Conservation (phyloP, 208 protist species). For the Kentomonas sorsogonicus region DNA sequence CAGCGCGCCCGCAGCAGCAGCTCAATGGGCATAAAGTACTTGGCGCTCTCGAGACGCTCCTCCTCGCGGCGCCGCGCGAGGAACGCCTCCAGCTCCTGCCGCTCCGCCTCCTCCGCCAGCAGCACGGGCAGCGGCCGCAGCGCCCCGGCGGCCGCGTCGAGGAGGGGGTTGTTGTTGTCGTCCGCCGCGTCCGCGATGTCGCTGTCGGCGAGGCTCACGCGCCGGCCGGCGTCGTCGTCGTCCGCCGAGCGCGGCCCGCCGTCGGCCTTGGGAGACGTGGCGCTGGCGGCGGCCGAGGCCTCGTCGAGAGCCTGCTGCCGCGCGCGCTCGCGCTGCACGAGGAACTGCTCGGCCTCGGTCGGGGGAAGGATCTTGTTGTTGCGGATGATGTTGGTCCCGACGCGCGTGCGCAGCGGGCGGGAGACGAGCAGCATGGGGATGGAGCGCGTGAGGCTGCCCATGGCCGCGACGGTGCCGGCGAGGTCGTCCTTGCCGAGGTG, state of each 20-base stretch:
- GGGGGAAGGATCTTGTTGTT: constrained; percentile 39
- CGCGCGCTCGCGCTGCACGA: constrained; percentile 21
- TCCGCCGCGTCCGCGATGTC: neutral
- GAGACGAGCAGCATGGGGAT: constrained; percentile 51
- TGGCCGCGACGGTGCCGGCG: neutral
- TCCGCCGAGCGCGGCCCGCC: neutral
- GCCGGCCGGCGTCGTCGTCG: constrained; percentile 13
- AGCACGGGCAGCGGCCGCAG: constrained; percentile 35
- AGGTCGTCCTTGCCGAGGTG: constrained; percentile 6
- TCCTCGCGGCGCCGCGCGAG: constrained; percentile 42
- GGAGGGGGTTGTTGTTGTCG: constrained; percentile 8
- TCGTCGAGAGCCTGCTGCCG: constrained; percentile 6
- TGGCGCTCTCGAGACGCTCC: constrained; percentile 34
- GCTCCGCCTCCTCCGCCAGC: constrained; percentile 64
- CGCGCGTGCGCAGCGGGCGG: constrained; percentile 49
- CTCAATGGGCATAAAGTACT: constrained; percentile 77
- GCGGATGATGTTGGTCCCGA: constrained; percentile 41
- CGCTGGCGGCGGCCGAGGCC: neutral
- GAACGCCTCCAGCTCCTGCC: constrained; percentile 48
- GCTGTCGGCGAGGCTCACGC: neutral
- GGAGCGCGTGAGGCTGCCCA: constrained; percentile 37
- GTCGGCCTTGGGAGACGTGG: no score
- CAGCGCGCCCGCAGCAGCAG: constrained; percentile 71
- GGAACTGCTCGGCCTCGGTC: constrained; percentile 28
- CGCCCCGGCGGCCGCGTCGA: constrained; percentile 11